A percentile compares a stretch with the other conserved stretches of the same genome.
These are phyloP conservation scores for Paracamarosporium sp. DNA, from an alignment of 2,329 filamentous ascomycete genomes.

Conservation along the genomic window DNA sequence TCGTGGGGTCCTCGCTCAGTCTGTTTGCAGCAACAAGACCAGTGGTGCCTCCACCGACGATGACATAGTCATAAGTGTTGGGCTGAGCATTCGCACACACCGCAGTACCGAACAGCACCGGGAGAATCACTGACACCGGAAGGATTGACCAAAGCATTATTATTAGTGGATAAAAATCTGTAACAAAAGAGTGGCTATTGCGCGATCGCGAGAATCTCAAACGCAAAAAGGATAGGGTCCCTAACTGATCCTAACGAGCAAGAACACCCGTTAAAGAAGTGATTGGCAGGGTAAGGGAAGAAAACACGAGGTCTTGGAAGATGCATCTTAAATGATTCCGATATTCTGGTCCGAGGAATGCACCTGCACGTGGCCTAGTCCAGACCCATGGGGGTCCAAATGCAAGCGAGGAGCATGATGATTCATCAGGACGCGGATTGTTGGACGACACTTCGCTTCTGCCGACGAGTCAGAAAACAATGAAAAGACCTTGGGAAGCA, in stretches of 20 bases:
- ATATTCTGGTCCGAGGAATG: neutral
- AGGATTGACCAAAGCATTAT: neutral
- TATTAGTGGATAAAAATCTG: neutral
- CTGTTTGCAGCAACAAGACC: constrained; percentile 38
- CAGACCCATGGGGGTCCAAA: neutral
- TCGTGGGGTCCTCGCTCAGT: constrained; percentile 29
- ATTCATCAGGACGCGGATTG: neutral
- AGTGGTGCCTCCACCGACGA: constrained; percentile 37
- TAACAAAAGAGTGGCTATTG: neutral
- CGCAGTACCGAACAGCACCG: neutral
- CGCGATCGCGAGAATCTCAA: neutral
- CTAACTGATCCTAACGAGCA: neutral
- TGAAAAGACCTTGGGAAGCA: too few relatives aligned
- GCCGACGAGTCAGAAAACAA: too few relatives aligned
- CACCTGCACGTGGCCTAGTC: neutral
- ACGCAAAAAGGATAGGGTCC: neutral
- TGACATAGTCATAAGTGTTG: constrained; percentile 37
- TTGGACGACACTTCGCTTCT: neutral
- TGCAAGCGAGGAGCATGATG: neutral
- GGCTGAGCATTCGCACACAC: neutral
- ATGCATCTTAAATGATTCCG: neutral
- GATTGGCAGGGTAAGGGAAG: neutral
- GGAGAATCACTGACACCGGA: neutral
- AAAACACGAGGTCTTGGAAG: neutral
- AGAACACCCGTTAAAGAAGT: neutral